Percentiles rank a stretch among this genome's conserved stretches.
Conservation (phyloP, 805 yeast genomes). For the Torulaspora indica region DNA sequence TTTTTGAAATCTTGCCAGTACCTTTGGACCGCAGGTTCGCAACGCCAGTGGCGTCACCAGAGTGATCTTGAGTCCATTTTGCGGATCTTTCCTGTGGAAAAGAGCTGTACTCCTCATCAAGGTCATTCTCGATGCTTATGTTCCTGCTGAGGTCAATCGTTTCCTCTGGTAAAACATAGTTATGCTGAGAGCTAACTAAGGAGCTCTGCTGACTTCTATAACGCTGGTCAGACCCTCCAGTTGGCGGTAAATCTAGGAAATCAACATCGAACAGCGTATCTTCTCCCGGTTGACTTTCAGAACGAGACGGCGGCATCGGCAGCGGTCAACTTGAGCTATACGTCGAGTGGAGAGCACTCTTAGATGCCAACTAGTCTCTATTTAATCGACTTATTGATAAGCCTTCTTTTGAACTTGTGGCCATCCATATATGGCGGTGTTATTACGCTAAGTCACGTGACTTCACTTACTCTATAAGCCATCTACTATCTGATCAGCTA, state of each 20-base stretch:
- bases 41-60: constrained; percentile 6
- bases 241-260: constrained; percentile 29
- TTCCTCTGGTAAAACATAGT: constrained; percentile 24
- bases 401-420: neutral
- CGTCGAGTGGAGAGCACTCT: neutral
- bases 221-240: constrained; percentile 10
- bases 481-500: no score
- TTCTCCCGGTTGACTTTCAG: constrained; percentile 12
- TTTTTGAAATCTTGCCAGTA: constrained; percentile 21
- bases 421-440: neutral
- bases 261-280: constrained; percentile 41
- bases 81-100: constrained; percentile 17
- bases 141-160: constrained; percentile 34
- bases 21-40: constrained; percentile 6
- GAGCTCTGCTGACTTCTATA: constrained; percentile 2
- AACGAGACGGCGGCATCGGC: constrained; percentile 8
- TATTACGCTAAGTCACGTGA: constrained; percentile 5
- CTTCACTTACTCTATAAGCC: neutral
- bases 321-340: neutral
- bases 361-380: neutral
- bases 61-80: constrained; percentile 17
- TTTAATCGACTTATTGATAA: neutral
- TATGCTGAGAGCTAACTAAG: neutral
- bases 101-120: constrained; percentile 31
- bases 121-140: constrained; percentile 38